Evolutionary conservation across 1,284 basidiomycete genomes (phyloP).

Genomic region (Apiotrichum siamense): DNA sequence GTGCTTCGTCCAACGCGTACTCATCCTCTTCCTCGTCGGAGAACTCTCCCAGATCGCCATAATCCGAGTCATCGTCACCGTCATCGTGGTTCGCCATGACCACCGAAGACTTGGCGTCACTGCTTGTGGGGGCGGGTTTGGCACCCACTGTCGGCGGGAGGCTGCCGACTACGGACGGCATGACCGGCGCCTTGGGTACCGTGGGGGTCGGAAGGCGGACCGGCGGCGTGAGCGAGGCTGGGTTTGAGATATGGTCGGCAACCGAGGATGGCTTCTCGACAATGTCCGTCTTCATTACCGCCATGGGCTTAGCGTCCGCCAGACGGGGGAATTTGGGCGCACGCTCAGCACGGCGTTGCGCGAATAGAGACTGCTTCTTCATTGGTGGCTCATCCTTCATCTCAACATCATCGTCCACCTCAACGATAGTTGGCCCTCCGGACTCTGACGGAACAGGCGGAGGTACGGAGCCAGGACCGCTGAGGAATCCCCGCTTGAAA

Average conservation of each 20-base stretch:
- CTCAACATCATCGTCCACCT: conserved; percentile 1
- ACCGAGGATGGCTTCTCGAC: conserved; percentile 21
- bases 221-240: neutral
- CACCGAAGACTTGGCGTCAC: neutral
- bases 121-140: neutral
- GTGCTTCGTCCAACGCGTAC: conserved; percentile 41
- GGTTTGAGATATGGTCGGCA: neutral
- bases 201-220: neutral
- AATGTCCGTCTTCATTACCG: conserved; percentile 26
- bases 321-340: conserved; percentile 16
- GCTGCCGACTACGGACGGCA: neutral
- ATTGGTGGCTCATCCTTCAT: conserved; percentile 6
- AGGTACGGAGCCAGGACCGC: neutral
- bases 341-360: conserved; percentile 14
- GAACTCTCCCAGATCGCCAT: conserved; percentile 32
- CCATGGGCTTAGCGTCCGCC: conserved; percentile 24
- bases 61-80: conserved; percentile 26
- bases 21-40: conserved; percentile 39
- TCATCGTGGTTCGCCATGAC: conserved; percentile 18
- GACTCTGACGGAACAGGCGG: neutral
- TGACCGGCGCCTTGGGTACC: neutral
- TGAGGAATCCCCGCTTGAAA: conserved; percentile 36
- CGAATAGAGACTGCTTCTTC: conserved; percentile 37
- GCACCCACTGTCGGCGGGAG: neutral
- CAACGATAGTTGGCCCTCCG: neutral